Percentiles rank a stretch among this genome's conserved stretches.
Evolutionary conservation across 768 basidiomycete species (phyloP).

Genomic region (Kwoniella shandongensis): DNA sequence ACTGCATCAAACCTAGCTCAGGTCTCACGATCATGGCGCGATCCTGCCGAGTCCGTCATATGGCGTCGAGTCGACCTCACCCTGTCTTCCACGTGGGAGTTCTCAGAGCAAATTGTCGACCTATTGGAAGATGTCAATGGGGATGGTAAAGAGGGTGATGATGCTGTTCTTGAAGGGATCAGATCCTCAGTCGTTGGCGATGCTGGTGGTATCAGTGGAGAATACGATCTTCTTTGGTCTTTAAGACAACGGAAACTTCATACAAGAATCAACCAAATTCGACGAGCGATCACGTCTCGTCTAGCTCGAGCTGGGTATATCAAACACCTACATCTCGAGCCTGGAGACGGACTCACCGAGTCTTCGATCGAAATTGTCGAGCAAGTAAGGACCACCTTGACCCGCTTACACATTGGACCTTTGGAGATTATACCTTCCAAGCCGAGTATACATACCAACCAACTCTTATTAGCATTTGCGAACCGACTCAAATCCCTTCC

Average conservation of each 20-base stretch:
- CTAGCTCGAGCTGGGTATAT: neutral
- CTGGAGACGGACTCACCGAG: too few relatives aligned
- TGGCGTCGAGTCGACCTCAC: slow-evolving; percentile 8
- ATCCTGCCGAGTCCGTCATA: slow-evolving; percentile 10
- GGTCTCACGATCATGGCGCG: neutral
- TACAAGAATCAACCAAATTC: neutral
- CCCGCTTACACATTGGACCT: neutral
- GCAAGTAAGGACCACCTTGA: too few relatives aligned
- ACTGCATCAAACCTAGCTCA: neutral
- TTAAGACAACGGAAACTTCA: neutral
- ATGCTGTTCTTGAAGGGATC: neutral
- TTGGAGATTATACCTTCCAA: neutral
- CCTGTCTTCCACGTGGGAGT: slow-evolving; percentile 1
- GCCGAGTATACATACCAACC: neutral
- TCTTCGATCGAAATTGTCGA: too few relatives aligned
- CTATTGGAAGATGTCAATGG: neutral
- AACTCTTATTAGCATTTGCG: neutral
- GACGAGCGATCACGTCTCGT: neutral
- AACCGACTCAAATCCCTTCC: too few relatives aligned
- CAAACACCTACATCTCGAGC: neutral
- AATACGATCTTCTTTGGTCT: neutral
- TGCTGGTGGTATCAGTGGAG: too few relatives aligned
- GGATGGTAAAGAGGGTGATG: neutral
- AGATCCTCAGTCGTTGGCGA: too few relatives aligned
- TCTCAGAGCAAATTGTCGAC: neutral